Percentiles rank a stretch among this genome's conserved stretches.
Evolutionary conservation across 441 rosid genomes (phyloP).

Genomic region (Aquilaria agallochum): DNA sequence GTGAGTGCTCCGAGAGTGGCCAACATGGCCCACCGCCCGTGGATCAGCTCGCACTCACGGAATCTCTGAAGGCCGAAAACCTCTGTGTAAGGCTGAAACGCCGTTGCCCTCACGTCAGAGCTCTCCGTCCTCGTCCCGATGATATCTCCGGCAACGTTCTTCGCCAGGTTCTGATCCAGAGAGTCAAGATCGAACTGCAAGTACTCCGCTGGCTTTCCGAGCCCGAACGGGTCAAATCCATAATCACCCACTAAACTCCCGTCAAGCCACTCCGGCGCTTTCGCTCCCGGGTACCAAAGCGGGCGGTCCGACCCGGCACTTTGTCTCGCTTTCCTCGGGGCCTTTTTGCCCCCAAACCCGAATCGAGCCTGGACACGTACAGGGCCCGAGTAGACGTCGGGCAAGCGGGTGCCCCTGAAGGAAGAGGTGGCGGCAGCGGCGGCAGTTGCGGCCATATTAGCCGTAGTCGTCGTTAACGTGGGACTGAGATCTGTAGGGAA

Average conservation of each 20-base stretch:
- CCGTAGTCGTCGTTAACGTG: constrained; percentile 1
- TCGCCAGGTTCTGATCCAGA: constrained; percentile 84
- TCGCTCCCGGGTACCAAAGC: constrained; percentile 87
- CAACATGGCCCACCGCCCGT: constrained; percentile 96
- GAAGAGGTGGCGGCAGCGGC: constrained; percentile 75
- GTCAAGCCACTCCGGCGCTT: constrained; percentile 78
- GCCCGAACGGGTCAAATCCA: constrained; percentile 87
- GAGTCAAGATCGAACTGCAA: constrained; percentile 83
- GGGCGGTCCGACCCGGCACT: constrained; percentile 58
- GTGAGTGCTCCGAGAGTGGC: constrained; percentile 89
- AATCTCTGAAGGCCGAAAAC: constrained; percentile 91
- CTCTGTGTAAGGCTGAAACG: constrained; percentile 88
- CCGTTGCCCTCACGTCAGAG: constrained; percentile 66
- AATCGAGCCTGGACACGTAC: constrained; percentile 72
- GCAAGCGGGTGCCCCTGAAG: constrained; percentile 67
- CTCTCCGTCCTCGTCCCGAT: constrained; percentile 73
- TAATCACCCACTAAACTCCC: constrained; percentile 88
- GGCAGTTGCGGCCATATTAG: constrained; percentile 51
- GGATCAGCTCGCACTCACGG: constrained; percentile 93
- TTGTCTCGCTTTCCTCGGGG: constrained; percentile 37
- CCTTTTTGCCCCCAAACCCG: constrained; percentile 58
- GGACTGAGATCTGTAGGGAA: not conserved
- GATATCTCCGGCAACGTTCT: constrained; percentile 70
- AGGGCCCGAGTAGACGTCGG: constrained; percentile 39
- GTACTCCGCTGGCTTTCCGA: constrained; percentile 92